Evolutionary conservation across 805 yeast species (phyloP), one percentile per base, ranked within the genome.

Genomic region (Sugiyamaella boreocaroliniensis): DNA sequence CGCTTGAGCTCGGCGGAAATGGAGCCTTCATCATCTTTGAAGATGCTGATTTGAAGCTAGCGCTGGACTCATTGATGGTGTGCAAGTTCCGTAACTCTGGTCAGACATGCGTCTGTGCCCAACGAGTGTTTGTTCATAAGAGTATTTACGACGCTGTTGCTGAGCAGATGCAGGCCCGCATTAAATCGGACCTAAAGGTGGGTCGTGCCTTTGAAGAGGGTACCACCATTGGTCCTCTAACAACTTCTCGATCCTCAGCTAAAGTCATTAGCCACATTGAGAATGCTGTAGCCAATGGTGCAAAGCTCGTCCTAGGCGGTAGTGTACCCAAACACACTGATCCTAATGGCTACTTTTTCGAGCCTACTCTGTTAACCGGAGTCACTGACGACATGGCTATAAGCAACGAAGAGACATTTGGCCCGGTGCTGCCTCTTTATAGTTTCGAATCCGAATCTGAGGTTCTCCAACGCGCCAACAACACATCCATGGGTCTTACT

Each of bases 91-190:
- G 93, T 65, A 83, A 85, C 26, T 76, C 84, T 43, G 93, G 93
- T 55, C 93, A 86, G 69, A 85, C 90, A 4, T 86, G 95, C 70
- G 85, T 85, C 42, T 84, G 89, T 65, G 89, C 89, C 45, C 85
- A 85, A 69, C 75, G 90, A 63, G 65, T 85, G 46, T 85, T 76
- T 63, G 76, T 85, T 34, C 93, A 86, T 62, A 76, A 74, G 44
- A 71, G 72, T 10, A 65, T 86, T n/a, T 82, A 85, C 61, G 88
- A 83, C 50, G 74, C 78, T 61, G 84, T 85, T 59, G 70, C 78
- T 8, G 64, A 67, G 45, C 74, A 68, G 60, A 72, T 86, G 50
- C 71, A 75, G 9, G 77, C 64, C 6, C 74, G 69, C 51, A 74
- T 80, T 12, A 43, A 57, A 15, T 46, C 57, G 4, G 64, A 71